phyloP scores from a whole-genome alignment of 768 basidiomycete species.

The Boletus pseudo-olivaceus region DNA sequence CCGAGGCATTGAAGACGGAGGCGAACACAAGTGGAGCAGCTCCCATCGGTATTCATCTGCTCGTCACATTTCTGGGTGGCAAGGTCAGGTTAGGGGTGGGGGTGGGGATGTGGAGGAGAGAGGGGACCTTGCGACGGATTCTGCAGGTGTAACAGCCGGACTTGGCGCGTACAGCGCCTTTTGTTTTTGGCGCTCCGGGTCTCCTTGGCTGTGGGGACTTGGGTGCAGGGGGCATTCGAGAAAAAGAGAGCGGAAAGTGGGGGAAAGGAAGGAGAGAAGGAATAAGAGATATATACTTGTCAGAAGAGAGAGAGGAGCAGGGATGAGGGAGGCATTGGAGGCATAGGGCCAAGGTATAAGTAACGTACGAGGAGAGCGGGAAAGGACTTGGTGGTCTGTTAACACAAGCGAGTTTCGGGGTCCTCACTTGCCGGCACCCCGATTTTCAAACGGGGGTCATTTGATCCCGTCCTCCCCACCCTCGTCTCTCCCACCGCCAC shows the following conservation, averaged over 20 bases:
- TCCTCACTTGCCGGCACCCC: constrained; percentile 20
- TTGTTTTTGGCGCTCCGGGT: constrained; percentile 62
- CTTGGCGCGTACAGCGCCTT: constrained; percentile 82
- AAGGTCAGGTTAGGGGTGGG: constrained; percentile 14
- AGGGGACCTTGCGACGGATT: constrained; percentile 74
- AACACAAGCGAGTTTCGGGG: constrained; percentile 15
- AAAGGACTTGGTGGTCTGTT: background rate
- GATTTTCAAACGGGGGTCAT: constrained; percentile 16
- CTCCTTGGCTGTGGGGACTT: constrained; percentile 41
- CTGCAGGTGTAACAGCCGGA: constrained; percentile 88
- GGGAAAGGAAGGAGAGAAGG: background rate
- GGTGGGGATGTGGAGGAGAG: background rate
- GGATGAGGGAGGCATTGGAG: constrained; percentile 16
- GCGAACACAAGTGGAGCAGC: constrained; percentile 73
- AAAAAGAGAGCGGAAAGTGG: background rate
- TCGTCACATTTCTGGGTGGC: constrained; percentile 78
- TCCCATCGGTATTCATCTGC: constrained; percentile 53
- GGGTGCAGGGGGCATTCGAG: constrained; percentile 35
- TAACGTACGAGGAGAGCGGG: constrained; percentile 21
- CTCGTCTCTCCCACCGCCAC: constrained; percentile 1
- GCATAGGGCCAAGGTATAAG: constrained; percentile 31
- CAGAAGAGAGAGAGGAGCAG: constrained; percentile 6
- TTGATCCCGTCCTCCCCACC: constrained; percentile 19
- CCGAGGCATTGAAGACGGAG: constrained; percentile 82
- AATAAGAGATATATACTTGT: background rate